Conservation (phyloP, 306 rosid species). For the Gillenia trifoliata region DNA sequence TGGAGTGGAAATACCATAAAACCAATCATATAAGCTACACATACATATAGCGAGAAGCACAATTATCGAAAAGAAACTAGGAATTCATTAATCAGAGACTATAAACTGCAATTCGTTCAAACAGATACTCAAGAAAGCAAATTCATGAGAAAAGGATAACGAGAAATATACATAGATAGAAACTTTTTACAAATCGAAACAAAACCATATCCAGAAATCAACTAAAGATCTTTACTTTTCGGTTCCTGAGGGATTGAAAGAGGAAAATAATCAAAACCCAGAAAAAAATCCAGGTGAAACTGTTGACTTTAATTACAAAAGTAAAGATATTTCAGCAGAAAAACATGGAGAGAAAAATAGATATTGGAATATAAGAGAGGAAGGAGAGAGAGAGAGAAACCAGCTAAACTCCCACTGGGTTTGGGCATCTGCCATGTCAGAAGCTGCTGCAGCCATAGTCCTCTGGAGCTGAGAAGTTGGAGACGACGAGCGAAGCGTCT, state of each 20-base stretch:
- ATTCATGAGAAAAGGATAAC: neutral
- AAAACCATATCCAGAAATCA: neutral
- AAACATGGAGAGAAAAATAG: neutral
- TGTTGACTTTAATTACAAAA: neutral
- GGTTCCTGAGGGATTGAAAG: neutral
- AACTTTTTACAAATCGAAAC: neutral
- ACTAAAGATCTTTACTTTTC: neutral
- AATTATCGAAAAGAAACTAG: neutral
- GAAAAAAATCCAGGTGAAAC: constrained; percentile 5
- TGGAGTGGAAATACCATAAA: neutral
- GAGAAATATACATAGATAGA: neutral
- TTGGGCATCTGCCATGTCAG: constrained; percentile 19
- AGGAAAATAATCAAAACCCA: neutral
- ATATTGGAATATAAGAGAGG: neutral
- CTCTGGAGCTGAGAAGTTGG: neutral
- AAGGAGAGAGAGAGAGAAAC: constrained; percentile 10
- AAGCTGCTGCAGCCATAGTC: constrained; percentile 38
- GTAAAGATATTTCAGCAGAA: neutral
- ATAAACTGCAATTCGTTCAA: neutral
- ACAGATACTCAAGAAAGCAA: neutral
- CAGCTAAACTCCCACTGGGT: constrained; percentile 58
- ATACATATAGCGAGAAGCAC: neutral
- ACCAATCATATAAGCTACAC: neutral
- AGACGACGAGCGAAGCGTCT: neutral
- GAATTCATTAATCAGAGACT: neutral